A percentile compares a stretch with the other conserved stretches of the same genome.
These are phyloP conservation scores for Larix sibirica DNA, from an alignment of 83 land plant genomes.

Conservation along the genomic window DNA sequence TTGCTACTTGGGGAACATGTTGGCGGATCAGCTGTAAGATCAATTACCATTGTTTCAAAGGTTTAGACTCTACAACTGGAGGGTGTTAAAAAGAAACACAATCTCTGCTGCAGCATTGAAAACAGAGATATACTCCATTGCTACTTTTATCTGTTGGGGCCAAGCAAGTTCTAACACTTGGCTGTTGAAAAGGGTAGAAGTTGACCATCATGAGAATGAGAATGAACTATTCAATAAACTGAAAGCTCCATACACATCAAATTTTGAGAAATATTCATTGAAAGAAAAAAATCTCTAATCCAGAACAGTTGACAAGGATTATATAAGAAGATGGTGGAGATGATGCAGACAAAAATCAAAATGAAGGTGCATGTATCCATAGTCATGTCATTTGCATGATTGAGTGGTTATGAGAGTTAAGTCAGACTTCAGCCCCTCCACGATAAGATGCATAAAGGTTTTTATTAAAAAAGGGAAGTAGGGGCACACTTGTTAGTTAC, in stretches of 20 bases:
- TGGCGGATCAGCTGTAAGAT: slow-evolving; percentile 97
- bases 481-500: no score
- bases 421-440: no score
- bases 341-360: no score
- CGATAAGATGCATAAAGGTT: no score
- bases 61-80: slow-evolving; percentile 14
- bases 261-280: neutral
- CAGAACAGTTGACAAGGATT: no score
- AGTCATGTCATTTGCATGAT: no score
- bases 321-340: no score
- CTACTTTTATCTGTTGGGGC: slow-evolving; percentile 92
- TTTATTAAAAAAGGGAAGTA: no score
- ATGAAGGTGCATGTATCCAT: no score
- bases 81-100: neutral
- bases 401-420: no score
- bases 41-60: slow-evolving; percentile 56
- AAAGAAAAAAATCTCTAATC: neutral
- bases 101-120: neutral
- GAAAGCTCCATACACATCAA: neutral
- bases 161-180: slow-evolving; percentile 91
- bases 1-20: slow-evolving; percentile 92
- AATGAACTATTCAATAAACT: neutral
- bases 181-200: slow-evolving; percentile 38
- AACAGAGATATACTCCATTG: slow-evolving; percentile 22
- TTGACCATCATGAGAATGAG: neutral